A percentile compares a stretch with the other conserved stretches of the same genome.
phyloP scores from a whole-genome alignment of 73 alveolate genomes.

The Tetrahymena borealis region DNA sequence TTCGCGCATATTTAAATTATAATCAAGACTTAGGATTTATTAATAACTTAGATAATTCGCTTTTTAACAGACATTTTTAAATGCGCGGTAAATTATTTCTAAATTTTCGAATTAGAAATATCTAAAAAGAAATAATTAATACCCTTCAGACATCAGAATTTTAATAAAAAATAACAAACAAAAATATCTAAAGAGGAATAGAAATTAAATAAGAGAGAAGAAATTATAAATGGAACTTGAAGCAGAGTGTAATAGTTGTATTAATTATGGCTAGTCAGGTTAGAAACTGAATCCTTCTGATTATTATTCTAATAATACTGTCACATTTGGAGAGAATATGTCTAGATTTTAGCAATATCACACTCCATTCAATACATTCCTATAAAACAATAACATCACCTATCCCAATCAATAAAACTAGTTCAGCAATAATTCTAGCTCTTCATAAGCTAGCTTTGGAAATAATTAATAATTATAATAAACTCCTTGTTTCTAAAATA shows the following conservation, averaged over 20 bases:
- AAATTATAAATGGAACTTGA: not conserved
- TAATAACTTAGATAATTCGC: not conserved
- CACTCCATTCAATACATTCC: not conserved
- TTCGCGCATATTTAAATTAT: not conserved
- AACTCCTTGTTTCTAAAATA: not conserved
- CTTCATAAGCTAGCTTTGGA: not conserved
- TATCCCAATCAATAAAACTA: not conserved
- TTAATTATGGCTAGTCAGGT: not conserved
- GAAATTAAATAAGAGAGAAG: too few relatives aligned
- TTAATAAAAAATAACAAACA: not conserved
- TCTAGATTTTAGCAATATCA: not conserved
- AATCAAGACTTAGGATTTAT: not conserved
- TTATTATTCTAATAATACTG: not conserved
- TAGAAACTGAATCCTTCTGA: not conserved
- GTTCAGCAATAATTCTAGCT: not conserved
- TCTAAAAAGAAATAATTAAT: not conserved
- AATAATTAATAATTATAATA: not conserved
- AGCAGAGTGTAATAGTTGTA: not conserved
- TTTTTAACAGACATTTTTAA: not conserved
- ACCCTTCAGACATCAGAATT: not conserved
- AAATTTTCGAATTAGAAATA: not conserved
- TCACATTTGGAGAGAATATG: not conserved
- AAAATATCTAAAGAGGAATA: not conserved
- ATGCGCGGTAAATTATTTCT: not conserved
- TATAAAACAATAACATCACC: not conserved